A percentile compares a stretch with the other conserved stretches of the same genome.
Conservation (phyloP, 2,329 filamentous ascomycete genomes). For the Aureobasidium sp. region DNA sequence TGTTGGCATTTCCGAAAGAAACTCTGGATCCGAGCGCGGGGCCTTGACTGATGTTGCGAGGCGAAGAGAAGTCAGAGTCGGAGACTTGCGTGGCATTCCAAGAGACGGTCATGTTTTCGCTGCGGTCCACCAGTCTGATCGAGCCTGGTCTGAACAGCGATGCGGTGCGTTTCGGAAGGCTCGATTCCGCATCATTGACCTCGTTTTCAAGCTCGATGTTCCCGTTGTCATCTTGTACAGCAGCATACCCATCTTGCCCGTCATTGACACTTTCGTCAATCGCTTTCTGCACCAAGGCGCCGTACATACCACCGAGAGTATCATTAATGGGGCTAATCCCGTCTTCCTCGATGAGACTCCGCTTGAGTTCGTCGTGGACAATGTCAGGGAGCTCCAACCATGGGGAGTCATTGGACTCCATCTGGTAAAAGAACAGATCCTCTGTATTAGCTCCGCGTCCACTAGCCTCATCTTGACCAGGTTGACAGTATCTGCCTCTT, state of each 20-base stretch:
- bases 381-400: background rate
- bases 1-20: background rate
- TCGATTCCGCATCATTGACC: background rate
- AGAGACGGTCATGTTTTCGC: background rate
- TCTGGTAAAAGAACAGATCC: background rate
- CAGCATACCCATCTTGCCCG: background rate
- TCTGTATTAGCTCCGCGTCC: background rate
- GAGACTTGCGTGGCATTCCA: background rate
- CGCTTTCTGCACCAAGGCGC: background rate
- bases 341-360: background rate
- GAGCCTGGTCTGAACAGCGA: background rate
- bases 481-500: background rate
- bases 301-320: background rate
- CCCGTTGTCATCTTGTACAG: background rate
- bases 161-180: background rate
- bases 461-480: background rate
- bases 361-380: background rate
- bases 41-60: background rate
- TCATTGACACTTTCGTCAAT: background rate
- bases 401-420: background rate
- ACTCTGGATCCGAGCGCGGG: background rate
- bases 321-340: background rate
- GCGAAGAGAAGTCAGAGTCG: background rate
- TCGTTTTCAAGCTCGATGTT: background rate
- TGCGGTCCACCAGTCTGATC: background rate